These are phyloP conservation scores for Urtica urens DNA, from an alignment of 306 rosid genomes.

Conservation along the genomic window DNA sequence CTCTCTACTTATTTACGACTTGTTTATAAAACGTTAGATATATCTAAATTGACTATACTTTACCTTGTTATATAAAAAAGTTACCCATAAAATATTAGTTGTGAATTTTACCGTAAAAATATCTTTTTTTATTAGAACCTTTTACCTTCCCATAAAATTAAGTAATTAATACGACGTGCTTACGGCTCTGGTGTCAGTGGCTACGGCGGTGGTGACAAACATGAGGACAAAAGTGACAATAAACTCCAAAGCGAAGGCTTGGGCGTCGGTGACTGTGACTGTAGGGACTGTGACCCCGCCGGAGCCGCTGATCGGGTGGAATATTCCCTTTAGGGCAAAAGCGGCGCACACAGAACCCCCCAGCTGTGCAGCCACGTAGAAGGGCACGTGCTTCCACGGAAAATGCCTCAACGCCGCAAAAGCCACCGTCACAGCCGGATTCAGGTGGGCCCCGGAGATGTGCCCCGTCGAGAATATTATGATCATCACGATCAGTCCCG, in stretches of 20 bases:
- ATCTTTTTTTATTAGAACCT: no score
- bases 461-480: constrained; percentile 73
- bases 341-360: constrained; percentile 62
- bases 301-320: constrained; percentile 45
- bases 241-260: constrained; percentile 75
- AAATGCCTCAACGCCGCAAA: constrained; percentile 83
- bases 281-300: constrained; percentile 80
- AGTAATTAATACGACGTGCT: no score
- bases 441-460: constrained; percentile 88
- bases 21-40: no score
- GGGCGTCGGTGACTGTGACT: constrained; percentile 37
- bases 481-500: constrained; percentile 71
- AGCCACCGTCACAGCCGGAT: constrained; percentile 75
- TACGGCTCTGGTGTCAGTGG: constrained; percentile 82
- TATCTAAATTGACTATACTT: no score
- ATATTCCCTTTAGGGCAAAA: constrained; percentile 55
- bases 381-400: constrained; percentile 85
- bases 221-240: constrained; percentile 75
- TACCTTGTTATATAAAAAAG: no score
- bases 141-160: no score
- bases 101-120: no score
- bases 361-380: constrained; percentile 67
- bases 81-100: no score
- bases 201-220: constrained; percentile 80
- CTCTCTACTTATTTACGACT: no score